Evolutionary conservation across 352 stramenopile genomes (phyloP).

Genomic region (Pythium phragmiticola): DNA sequence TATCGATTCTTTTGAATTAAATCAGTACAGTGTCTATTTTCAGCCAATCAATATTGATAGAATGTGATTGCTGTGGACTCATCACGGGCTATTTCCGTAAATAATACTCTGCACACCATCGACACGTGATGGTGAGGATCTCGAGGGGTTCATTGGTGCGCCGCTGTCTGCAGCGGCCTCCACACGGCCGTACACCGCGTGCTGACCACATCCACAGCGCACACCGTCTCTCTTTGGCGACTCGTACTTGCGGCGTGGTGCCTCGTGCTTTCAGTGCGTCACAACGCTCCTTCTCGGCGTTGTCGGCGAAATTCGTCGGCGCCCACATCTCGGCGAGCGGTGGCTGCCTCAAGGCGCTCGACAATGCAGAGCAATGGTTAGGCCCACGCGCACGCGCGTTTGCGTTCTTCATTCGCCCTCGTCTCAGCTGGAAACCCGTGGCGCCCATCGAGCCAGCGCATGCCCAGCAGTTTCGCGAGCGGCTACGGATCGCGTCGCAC

Average conservation of each 20-base stretch:
- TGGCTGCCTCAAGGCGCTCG: constrained; percentile 34
- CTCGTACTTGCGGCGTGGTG: background rate
- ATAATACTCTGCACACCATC: background rate
- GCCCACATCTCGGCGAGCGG: constrained; percentile 44
- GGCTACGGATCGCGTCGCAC: constrained; percentile 14
- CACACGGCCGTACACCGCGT: background rate
- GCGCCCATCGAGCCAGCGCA: constrained; percentile 22
- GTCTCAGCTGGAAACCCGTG: constrained; percentile 35
- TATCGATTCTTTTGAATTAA: background rate
- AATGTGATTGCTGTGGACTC: too few relatives aligned
- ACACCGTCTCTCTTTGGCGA: too few relatives aligned
- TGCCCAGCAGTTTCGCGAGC: constrained; percentile 26
- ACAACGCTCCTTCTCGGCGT: background rate
- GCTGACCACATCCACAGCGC: background rate
- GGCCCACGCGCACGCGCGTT: constrained; percentile 30
- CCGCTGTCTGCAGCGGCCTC: background rate
- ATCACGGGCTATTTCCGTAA: background rate
- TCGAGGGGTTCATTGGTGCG: background rate
- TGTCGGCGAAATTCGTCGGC: constrained; percentile 29
- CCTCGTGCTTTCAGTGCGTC: background rate
- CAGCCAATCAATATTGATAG: background rate
- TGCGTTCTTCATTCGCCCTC: constrained; percentile 42
- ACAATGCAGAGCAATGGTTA: constrained; percentile 29
- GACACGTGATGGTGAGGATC: background rate
- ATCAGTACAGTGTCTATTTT: background rate